Percentiles rank a stretch among this genome's conserved stretches.
Evolutionary conservation across 2,329 filamentous ascomycete species (phyloP).

Genomic region (Harringtonia aguacate): DNA sequence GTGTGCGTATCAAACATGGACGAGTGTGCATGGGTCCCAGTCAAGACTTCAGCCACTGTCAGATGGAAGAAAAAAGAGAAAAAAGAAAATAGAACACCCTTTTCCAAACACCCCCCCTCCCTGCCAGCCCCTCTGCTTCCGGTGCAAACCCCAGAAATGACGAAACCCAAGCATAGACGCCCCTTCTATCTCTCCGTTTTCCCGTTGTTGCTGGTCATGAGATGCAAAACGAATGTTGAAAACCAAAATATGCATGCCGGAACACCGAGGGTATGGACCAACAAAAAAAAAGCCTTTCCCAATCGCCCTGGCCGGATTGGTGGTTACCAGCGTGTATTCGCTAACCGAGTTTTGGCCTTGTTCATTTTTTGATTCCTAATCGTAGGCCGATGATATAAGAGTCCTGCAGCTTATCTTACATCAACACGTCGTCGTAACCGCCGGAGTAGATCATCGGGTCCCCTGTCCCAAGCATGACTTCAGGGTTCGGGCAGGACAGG

Average conservation of each 20-base stretch:
- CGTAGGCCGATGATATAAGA: too few relatives aligned
- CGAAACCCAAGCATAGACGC: background rate
- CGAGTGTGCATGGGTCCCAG: too few relatives aligned
- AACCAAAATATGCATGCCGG: background rate
- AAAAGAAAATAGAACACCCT: background rate
- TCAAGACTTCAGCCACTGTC: too few relatives aligned
- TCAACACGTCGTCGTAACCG: slow-evolving; percentile 34
- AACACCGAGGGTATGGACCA: background rate
- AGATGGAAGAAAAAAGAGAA: background rate
- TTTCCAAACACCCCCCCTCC: background rate
- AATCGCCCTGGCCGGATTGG: background rate
- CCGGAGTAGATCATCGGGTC: slow-evolving; percentile 49
- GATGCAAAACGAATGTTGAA: background rate
- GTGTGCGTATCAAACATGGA: too few relatives aligned
- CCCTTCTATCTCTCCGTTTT: background rate
- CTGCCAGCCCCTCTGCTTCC: background rate
- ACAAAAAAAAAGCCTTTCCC: too few relatives aligned
- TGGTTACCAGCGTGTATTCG: too few relatives aligned
- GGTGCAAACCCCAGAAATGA: background rate
- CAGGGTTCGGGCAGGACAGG: slow-evolving; percentile 38
- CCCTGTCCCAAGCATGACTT: slow-evolving; percentile 45
- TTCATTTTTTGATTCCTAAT: too few relatives aligned
- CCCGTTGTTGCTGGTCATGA: background rate
- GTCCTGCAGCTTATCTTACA: too few relatives aligned
- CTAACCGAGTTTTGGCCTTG: too few relatives aligned